These are phyloP conservation scores for Rubia occidens DNA, from an alignment of 305 asterid species.

Conservation along the genomic window DNA sequence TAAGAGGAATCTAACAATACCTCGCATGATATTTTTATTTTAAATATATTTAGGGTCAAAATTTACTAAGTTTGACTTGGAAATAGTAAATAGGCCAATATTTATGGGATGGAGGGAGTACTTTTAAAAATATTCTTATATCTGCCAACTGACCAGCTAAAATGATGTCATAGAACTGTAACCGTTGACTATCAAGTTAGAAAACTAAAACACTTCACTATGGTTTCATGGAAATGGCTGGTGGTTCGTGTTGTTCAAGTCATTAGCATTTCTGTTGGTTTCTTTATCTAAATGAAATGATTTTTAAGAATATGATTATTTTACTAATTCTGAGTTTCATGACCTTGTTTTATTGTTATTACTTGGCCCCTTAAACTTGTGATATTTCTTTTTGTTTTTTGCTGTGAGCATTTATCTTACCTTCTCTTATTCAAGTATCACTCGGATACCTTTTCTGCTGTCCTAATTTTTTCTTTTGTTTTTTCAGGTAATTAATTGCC, in stretches of 20 bases:
- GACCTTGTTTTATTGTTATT: background rate
- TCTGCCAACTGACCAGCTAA: background rate
- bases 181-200: background rate
- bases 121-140: background rate
- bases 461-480: constrained; percentile 14
- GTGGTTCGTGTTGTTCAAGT: background rate
- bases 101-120: too few relatives aligned
- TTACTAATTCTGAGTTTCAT: background rate
- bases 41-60: too few relatives aligned
- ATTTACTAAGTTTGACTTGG: too few relatives aligned
- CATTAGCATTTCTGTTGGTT: background rate
- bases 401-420: background rate
- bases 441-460: background rate
- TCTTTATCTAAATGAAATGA: background rate
- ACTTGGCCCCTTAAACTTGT: background rate
- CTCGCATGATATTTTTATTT: too few relatives aligned
- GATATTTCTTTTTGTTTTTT: background rate
- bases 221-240: background rate
- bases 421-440: background rate
- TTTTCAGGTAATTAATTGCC: constrained; percentile 87
- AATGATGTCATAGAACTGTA: too few relatives aligned
- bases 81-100: too few relatives aligned
- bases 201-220: background rate
- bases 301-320: background rate
- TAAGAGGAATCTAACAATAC: too few relatives aligned